Conservation (phyloP, 1,284 basidiomycete species). For the Xerocomus amazonicus region DNA sequence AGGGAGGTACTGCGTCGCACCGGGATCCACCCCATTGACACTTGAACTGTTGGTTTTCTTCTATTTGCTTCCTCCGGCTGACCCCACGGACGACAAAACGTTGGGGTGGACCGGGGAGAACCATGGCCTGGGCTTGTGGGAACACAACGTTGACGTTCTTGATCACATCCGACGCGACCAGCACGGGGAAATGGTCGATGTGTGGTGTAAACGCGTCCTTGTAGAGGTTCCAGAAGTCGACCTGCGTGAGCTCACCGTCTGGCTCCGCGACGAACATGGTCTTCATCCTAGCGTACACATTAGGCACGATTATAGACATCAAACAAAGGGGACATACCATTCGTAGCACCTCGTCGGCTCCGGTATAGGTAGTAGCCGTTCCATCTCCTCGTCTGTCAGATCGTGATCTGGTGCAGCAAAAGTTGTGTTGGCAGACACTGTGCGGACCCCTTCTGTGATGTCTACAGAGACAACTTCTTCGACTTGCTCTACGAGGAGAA, state of each 20-base stretch:
- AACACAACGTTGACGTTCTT: slow-evolving; percentile 80
- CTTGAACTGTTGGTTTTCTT: slow-evolving; percentile 54
- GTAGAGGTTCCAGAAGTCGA: slow-evolving; percentile 88
- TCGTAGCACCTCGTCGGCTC: slow-evolving; percentile 77
- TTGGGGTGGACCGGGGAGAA: slow-evolving; percentile 63
- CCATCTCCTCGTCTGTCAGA: slow-evolving; percentile 64
- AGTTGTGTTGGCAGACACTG: slow-evolving; percentile 46
- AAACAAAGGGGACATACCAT: slow-evolving; percentile 48
- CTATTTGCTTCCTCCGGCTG: slow-evolving; percentile 56
- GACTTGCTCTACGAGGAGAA: slow-evolving; percentile 65
- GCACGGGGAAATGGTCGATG: slow-evolving; percentile 52
- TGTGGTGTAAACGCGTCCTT: slow-evolving; percentile 64
- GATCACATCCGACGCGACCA: slow-evolving; percentile 83
- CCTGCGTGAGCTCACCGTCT: slow-evolving; percentile 79
- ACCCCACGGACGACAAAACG: slow-evolving; percentile 82
- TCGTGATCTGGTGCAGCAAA: slow-evolving; percentile 52
- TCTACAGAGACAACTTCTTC: slow-evolving; percentile 63
- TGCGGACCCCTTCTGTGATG: slow-evolving; percentile 53
- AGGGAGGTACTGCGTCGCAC: slow-evolving; percentile 48
- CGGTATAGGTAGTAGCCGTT: slow-evolving; percentile 49
- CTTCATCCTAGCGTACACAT: slow-evolving; percentile 63
- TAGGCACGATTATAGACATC: slow-evolving; percentile 7
- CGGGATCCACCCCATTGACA: slow-evolving; percentile 65
- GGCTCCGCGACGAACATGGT: slow-evolving; percentile 67
- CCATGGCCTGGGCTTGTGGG: slow-evolving; percentile 79